Base-by-base conservation (phyloP, 805 yeast species). In the Pichia sporocuriosa region DNA sequence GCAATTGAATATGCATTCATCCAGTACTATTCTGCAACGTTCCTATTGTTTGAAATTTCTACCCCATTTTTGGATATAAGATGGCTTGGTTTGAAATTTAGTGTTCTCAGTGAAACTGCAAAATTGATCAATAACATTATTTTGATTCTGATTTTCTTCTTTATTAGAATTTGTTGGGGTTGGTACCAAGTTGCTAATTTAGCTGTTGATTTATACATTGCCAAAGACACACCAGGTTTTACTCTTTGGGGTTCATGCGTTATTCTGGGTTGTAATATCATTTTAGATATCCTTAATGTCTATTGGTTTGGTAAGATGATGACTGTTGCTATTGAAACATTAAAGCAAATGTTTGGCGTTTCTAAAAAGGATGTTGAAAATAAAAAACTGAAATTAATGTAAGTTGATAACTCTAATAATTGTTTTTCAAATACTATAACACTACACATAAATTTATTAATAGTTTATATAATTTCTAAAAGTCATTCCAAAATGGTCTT, bases 301-400 rank as follows among this genome's bases (percentile, higher is more conserved):
- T 63, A 51, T 43, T 64, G 68, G 68, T 64, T 64, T 44, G 48
- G 56, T 38, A 63, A 63, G 46, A 64, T 64, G 68, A 49, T 63
- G 48, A 52, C 44, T 20, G 68, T 64, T 30, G 66, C 68, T 6
- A 44, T 63, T 28, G 53, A 57, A 20, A 64, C 66, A 13, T 45
- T 64, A 33, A 61, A 52, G 34, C 56, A 57, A 39, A 57, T 62
- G 59, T 47, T 62, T 37, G 58, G 59, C 11, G 27, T 42, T 15
- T 37, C 52, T 12, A 44, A 43, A 24, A 43, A 49, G 24, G 31
- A 45, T 26, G 46, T 50, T 28, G 59, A 56, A 29, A 56, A 54
- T 24, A 61, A n/a, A n/a, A n/a, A 62, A 37, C 35, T 59, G 39
- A 61, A 61, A 42, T 41, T 62, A 24, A 61, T 62, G 62, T 61